These are phyloP conservation scores for Rhizopus stolonifer DNA, from an alignment of 371 early-diverging fungal species.

Conservation along the genomic window DNA sequence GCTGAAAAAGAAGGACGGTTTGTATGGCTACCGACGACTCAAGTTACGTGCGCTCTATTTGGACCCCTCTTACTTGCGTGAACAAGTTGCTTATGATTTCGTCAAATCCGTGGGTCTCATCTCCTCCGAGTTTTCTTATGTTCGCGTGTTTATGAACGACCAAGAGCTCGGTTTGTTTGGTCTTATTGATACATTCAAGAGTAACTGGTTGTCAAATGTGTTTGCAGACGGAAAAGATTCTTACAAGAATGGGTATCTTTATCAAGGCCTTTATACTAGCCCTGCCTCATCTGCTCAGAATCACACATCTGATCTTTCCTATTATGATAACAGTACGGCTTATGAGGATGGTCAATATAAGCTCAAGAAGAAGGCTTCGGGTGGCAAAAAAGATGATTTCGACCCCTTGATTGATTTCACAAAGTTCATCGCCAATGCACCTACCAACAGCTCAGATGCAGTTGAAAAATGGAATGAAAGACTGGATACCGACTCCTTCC, in stretches of 20 bases:
- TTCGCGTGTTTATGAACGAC: conserved; percentile 35
- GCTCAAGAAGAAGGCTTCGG: conserved; percentile 18
- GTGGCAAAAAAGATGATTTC: conserved; percentile 9
- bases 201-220: conserved; percentile 41
- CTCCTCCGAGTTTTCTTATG: conserved; percentile 23
- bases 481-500: conserved; percentile 32
- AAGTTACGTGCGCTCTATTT: conserved; percentile 33
- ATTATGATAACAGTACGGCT: conserved; percentile 18
- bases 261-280: conserved; percentile 22
- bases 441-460: conserved; percentile 15
- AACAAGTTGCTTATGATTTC: conserved; percentile 29
- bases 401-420: conserved; percentile 36
- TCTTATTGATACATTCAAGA: conserved; percentile 32
- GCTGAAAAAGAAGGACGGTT: conserved; percentile 12
- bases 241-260: conserved; percentile 35
- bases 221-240: conserved; percentile 30
- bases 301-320: conserved; percentile 18
- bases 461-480: conserved; percentile 28
- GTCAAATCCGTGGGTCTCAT: conserved; percentile 26
- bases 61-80: conserved; percentile 42
- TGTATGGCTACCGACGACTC: conserved; percentile 32
- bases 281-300: not conserved
- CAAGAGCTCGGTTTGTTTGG: conserved; percentile 39
- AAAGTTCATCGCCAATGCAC: conserved; percentile 29
- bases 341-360: conserved; percentile 32